Base-by-base conservation (phyloP, 352 stramenopile genomes). In the Globisporangium nunn region DNA sequence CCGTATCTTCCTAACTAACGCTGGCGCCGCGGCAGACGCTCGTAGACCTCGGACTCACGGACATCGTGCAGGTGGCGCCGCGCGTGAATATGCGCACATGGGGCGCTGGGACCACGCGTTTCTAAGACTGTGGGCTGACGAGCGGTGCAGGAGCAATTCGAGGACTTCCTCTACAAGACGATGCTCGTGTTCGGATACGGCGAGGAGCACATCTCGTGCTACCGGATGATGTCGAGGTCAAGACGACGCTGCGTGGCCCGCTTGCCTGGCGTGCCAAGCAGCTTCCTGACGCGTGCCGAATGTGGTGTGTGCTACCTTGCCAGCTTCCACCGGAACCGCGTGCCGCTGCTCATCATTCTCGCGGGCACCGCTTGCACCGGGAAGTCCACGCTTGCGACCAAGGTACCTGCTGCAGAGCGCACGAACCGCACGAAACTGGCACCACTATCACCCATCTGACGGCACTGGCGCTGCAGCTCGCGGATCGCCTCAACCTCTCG, bases 151-250 rank as follows among this genome's bases (percentile, higher is more conserved):
- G 85, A 95, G 54, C 82, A 93, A 74, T 95, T 95, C 57, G 85
- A 95, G 58, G 84, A 95, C 54, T 95, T 95, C 63, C 59, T 95
- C 56, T 95, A 95, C 72, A 95, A 95, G 67, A 95, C 85, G 7
- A 91, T 95, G 81, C 71, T 89, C 45, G 82, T 92, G 10, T 95
- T 93, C 47, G 82, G 82, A n/a, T 95, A 95, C 62, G 81, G 82
- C 8, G 81, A 95, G 53, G 58, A 76, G 14, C 81, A 95, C 62
- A 90, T 95, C 50, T 78, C 81, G 31, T 81, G 85, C 68, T 92
- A 95, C 58, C 68, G 82, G 49, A 95, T 95, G 85, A 93, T 95
- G 82, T 85, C 82, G 7, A 92, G 76, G 82, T 88, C 23, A 23
- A 23, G 23, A 23, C 23, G 23, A 23, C 23, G 23, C 23, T 23